Conservation (phyloP, 1,284 basidiomycete species). For the Ceratobasidium sp. region DNA sequence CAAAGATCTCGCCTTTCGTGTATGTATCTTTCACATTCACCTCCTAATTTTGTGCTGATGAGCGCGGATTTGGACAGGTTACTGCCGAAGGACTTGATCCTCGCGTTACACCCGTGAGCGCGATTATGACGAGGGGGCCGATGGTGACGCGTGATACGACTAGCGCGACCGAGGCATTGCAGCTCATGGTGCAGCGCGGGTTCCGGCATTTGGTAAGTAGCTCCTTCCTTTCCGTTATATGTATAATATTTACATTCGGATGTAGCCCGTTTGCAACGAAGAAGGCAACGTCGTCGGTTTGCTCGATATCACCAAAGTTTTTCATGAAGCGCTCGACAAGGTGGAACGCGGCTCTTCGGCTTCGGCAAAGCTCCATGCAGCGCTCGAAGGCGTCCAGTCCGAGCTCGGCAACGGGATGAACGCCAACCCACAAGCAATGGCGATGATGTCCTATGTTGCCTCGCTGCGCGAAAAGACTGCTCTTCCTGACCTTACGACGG, state of each 20-base stretch:
- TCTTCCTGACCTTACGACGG: slow-evolving; percentile 92
- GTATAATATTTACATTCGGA: slow-evolving; percentile 10
- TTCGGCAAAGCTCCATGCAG: slow-evolving; percentile 95
- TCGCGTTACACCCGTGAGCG: slow-evolving; percentile 89
- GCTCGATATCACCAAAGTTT: slow-evolving; percentile 99
- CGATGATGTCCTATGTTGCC: slow-evolving; percentile 98
- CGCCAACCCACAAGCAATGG: slow-evolving; percentile 89
- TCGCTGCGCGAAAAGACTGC: slow-evolving; percentile 95
- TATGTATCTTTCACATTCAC: slow-evolving; percentile 61
- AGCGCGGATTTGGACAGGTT: slow-evolving; percentile 70
- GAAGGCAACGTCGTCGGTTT: slow-evolving; percentile 98
- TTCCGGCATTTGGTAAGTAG: slow-evolving; percentile 92
- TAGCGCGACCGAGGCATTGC: slow-evolving; percentile 96
- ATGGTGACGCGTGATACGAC: slow-evolving; percentile 99
- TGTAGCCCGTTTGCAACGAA: slow-evolving; percentile 96
- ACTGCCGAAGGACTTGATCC: slow-evolving; percentile 97
- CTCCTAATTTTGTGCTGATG: slow-evolving; percentile 17
- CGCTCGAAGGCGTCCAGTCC: slow-evolving; percentile 96
- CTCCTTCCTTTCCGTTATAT: slow-evolving; percentile 26
- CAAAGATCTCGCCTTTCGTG: slow-evolving; percentile 98
- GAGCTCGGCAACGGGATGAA: slow-evolving; percentile 88
- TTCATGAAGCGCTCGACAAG: slow-evolving; percentile 98
- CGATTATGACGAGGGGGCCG: slow-evolving; percentile 98
- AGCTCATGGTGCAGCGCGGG: slow-evolving; percentile 97
- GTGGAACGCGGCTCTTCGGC: slow-evolving; percentile 97